Evolutionary conservation across 106 monocot genomes (phyloP).

Genomic region (Dendrobium officinale): DNA sequence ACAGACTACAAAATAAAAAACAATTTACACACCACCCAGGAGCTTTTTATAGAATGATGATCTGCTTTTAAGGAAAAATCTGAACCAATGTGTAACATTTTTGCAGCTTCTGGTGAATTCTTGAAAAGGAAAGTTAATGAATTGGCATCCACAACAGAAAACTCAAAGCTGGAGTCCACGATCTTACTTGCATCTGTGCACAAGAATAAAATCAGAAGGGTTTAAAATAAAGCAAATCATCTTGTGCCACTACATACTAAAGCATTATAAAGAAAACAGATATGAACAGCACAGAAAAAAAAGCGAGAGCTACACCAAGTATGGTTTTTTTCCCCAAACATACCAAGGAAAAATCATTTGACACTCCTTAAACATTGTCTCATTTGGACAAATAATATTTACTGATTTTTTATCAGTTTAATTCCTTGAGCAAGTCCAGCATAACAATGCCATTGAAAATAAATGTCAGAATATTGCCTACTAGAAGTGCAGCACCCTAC

Average conservation of each 20-base stretch:
- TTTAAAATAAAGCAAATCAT: conserved; percentile 3
- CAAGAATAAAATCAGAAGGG: background rate
- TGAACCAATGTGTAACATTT: conserved; percentile 44
- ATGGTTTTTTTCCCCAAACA: background rate
- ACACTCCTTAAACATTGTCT: background rate
- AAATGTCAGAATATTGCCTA: no score
- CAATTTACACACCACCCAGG: conserved; percentile 73
- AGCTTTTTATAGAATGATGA: conserved; percentile 54
- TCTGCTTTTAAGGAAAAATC: conserved; percentile 35
- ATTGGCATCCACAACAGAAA: conserved; percentile 88
- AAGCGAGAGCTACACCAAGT: background rate
- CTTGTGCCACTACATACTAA: background rate
- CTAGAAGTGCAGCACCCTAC: no score
- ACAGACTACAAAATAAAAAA: background rate
- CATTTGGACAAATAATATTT: background rate
- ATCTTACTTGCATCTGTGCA: conserved; percentile 54
- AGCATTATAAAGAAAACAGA: background rate
- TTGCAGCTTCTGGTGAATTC: conserved; percentile 78
- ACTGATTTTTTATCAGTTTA: background rate
- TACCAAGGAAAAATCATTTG: background rate
- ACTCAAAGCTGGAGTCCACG: conserved; percentile 72
- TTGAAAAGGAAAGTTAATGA: conserved; percentile 82
- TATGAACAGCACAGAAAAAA: background rate
- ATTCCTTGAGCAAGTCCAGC: background rate
- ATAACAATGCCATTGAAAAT: no score